A percentile compares a stretch with the other conserved stretches of the same genome.
Conservation (phyloP, 148 eudicot genomes). For the Salicornia ramosissima region DNA sequence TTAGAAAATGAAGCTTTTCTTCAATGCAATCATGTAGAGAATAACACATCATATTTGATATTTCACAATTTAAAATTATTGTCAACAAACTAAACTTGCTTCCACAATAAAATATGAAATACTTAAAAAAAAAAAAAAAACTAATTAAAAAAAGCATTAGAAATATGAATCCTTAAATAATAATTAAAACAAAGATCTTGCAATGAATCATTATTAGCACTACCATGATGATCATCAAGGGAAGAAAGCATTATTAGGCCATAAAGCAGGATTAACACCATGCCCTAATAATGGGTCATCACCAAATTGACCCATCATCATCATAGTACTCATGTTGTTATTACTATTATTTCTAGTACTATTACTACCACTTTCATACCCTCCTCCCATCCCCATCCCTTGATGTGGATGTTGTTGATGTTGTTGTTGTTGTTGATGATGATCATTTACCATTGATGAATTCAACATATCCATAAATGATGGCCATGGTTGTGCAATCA, state of each 20-base stretch:
- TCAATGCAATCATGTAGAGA: no score
- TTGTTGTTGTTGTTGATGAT: no score
- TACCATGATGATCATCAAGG: conserved; percentile 12
- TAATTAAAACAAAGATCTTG: no score
- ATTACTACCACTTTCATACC: conserved; percentile 11
- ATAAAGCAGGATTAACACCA: conserved; percentile 26
- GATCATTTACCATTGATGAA: conserved; percentile 12
- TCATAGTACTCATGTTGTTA: conserved; percentile 19
- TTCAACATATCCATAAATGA: conserved; percentile 33
- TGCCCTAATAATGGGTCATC: conserved; percentile 24
- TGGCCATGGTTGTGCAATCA: conserved; percentile 35
- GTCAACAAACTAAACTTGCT: no score
- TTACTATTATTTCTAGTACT: conserved; percentile 11
- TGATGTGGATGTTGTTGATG: conserved; percentile 11
- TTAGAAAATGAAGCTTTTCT: no score
- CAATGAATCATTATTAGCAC: not conserved
- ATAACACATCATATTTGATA: no score
- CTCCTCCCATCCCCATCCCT: conserved; percentile 17
- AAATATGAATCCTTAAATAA: no score
- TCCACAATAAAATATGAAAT: no score
- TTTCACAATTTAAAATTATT: no score
- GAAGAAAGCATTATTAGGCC: conserved; percentile 23
- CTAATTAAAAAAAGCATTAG: no score
- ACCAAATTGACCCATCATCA: conserved; percentile 38
- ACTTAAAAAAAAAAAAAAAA: no score